Percentiles rank a stretch among this genome's conserved stretches.
Conservation (phyloP, 768 basidiomycete species). For the Boletus rubropictus region DNA sequence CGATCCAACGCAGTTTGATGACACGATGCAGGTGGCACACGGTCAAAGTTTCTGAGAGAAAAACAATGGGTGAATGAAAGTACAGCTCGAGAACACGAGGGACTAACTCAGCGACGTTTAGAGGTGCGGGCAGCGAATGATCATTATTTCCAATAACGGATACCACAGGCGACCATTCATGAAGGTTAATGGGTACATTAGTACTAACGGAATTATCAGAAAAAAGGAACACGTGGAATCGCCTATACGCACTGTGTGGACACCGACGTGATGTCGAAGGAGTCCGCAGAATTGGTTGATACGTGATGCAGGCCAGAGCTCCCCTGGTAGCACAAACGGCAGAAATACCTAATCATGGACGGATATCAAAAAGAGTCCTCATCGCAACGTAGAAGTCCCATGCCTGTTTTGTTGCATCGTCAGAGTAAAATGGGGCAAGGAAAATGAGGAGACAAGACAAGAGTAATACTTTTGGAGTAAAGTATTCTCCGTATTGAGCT, state of each 20-base stretch:
- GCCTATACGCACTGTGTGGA: constrained; percentile 7
- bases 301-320: neutral
- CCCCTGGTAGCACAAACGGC: neutral
- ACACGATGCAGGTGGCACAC: neutral
- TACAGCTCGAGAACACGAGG: neutral
- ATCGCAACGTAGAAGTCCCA: neutral
- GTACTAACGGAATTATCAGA: constrained; percentile 7
- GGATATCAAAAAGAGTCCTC: neutral
- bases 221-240: neutral
- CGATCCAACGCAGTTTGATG: neutral
- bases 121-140: neutral
- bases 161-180: neutral
- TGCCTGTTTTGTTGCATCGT: constrained; percentile 13
- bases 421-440: neutral
- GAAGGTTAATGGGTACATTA: neutral
- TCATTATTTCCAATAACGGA: neutral
- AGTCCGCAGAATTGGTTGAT: neutral
- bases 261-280: neutral
- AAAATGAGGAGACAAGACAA: neutral
- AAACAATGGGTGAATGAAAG: neutral
- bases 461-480: neutral
- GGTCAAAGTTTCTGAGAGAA: constrained; percentile 4
- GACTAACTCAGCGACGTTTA: constrained; percentile 11
- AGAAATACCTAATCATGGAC: constrained; percentile 1
- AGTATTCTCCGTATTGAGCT: neutral